Evolutionary conservation across 345 rosid species (phyloP), one percentile per base, ranked within the genome.

Genomic region (Hevea brasiliensis): DNA sequence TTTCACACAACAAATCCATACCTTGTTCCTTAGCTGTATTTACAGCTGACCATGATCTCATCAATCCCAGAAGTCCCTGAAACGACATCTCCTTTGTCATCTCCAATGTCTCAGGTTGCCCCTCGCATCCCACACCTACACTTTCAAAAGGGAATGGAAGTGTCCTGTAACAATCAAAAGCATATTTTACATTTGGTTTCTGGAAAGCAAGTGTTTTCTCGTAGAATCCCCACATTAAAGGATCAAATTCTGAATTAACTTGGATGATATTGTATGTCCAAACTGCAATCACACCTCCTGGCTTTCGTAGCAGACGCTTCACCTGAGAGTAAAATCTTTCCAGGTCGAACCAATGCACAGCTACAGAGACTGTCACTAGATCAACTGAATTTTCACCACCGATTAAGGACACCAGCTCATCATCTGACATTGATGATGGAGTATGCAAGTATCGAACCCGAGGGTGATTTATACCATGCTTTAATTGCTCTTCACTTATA

Each of bases 291-390:
- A 87, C 71, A 0, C 93, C 90, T 13, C 87, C 89, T 1, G 93
- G 95, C 72, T 85, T 92, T 26, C 84, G 74, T 20, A 88, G 77
- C 45, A 86, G 65, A 23, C 89, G 84, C 15, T 67, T 79, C 18
- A 74, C 90, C 8, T 78, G 24, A 7, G 87, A 67, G 66, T 90
- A 90, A 76, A 92, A 87, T 54, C 65, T 88, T 21, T 82, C 87
- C 12, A 85, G 85, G 57, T 91, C 91, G 61, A 91, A 87, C 92
- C 94, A 85, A 79, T 88, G 90, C 14, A 86, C 79, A 2, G 89
- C 94, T 54, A 79, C 78, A 2, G 89, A 90, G 2, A 86, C 85
- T 0, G 88, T 87, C 18, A 92, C 80, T 12, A 90, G 59, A 77
- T 92, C 90, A 0, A 90, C 86, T 0, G 86, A 81, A 58, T 84